phyloP scores from a whole-genome alignment of 2,329 filamentous ascomycete species.

The Aspergillus ustus region DNA sequence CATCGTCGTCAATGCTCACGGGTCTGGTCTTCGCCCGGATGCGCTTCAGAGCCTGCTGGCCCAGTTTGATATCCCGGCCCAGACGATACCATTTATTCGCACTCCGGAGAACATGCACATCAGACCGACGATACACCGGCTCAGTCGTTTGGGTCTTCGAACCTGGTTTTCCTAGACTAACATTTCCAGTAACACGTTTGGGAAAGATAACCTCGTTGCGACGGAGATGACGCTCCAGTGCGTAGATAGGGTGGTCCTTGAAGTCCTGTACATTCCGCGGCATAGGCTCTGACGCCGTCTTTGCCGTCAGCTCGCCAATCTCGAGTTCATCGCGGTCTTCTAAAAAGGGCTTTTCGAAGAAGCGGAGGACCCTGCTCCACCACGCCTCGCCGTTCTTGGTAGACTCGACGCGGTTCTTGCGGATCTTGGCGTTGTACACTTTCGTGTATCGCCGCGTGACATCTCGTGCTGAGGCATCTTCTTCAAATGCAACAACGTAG shows the following conservation, averaged over 20 bases:
- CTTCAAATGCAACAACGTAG: conserved; percentile 86
- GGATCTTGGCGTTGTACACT: conserved; percentile 87
- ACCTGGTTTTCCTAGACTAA: conserved; percentile 58
- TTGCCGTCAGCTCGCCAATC: conserved; percentile 72
- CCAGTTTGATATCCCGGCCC: conserved; percentile 76
- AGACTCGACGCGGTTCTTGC: conserved; percentile 76
- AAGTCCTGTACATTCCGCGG: conserved; percentile 85
- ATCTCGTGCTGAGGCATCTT: conserved; percentile 76
- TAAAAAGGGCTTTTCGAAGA: conserved; percentile 48
- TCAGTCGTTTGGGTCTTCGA: conserved; percentile 64
- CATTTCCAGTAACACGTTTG: conserved; percentile 73
- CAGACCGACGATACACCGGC: conserved; percentile 77
- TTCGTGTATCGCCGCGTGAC: conserved; percentile 88
- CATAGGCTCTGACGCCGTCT: conserved; percentile 78
- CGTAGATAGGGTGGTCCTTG: conserved; percentile 82
- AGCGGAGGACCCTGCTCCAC: conserved; percentile 55
- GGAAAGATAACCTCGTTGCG: conserved; percentile 82
- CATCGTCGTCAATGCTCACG: conserved; percentile 40
- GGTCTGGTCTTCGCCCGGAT: conserved; percentile 54
- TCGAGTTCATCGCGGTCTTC: conserved; percentile 82
- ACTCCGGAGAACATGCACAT: conserved; percentile 78
- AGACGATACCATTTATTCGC: conserved; percentile 90
- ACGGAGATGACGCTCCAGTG: conserved; percentile 81
- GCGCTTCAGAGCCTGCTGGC: conserved; percentile 83
- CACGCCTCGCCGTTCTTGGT: conserved; percentile 61